These are phyloP conservation scores for Neurospora cerealis DNA, from an alignment of 495 filamentous ascomycete genomes.

Conservation along the genomic window DNA sequence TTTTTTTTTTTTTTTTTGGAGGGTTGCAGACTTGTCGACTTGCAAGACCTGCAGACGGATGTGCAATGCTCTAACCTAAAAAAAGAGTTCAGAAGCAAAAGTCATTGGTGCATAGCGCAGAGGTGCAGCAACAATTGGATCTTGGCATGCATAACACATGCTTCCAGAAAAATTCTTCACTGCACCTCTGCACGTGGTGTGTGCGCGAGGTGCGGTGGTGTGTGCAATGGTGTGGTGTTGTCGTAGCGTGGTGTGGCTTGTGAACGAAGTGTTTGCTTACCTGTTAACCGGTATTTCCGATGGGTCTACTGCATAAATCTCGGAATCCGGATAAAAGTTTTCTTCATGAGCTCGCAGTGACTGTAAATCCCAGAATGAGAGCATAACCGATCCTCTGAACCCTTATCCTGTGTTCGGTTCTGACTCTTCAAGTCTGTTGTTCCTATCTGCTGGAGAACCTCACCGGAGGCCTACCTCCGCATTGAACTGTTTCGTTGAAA, in stretches of 20 bases:
- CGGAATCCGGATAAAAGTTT: not conserved
- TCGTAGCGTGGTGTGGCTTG: not conserved
- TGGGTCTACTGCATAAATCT: not conserved
- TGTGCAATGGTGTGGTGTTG: not conserved
- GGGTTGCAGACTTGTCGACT: not conserved
- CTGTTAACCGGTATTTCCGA: not conserved
- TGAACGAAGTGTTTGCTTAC: not conserved
- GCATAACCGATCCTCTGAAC: not conserved
- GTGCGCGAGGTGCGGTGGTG: not conserved
- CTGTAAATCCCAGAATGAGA: not conserved
- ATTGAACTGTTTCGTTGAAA: not conserved
- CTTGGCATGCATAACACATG: not conserved
- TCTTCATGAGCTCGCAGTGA: not conserved
- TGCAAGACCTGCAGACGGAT: not conserved
- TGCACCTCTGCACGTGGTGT: not conserved
- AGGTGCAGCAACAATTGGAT: not conserved
- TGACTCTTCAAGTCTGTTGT: not conserved
- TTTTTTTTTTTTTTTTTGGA: not conserved
- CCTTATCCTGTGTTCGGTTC: not conserved
- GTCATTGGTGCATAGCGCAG: not conserved
- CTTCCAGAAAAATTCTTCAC: not conserved
- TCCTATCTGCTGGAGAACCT: not conserved
- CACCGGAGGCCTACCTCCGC: not conserved
- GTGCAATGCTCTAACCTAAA: not conserved
- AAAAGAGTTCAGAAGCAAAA: not conserved